Base-by-base conservation (phyloP, 1,284 basidiomycete species). In the Sanghuangporus sanghuang region DNA sequence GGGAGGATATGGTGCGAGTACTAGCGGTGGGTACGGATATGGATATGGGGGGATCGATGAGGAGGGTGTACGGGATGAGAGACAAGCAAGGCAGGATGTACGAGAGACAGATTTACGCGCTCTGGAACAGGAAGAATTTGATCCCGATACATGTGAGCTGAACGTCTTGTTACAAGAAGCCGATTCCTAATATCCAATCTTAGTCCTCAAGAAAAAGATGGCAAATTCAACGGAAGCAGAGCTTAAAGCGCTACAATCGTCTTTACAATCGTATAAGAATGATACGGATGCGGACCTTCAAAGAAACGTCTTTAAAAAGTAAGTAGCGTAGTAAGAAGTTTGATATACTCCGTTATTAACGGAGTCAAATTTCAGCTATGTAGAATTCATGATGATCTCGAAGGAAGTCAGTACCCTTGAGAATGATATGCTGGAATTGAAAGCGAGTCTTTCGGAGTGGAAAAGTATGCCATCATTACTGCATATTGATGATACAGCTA, bases 371-470 rank as follows among this genome's bases (percentile, higher is more conserved):
- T 6, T 12, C 69, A 96, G 94, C 76, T 99, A 98, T 72, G 89
- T 93, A 46, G 95, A 98, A 72, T 98, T 99, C 72, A 94, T 99
- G 55, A 83, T 90, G 53, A 94, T 99, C 53, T 97, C 95, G 7
- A 99, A 98, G 72, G 97, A 99, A 76, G 96, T 99, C 54, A 91
- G 93, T 6, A 91, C 92, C 0, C 83, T 99, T 11, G 96, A 99
- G 78, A 98, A 96, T 73, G 96, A 98, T 73, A 94, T 98, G 92
- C 84, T 98, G 42, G 96, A 98, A 72, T 86, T 99, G 73, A 98
- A 98, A 73, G 93, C 96, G 65, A 85, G 92, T 2, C 80, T 99
- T 1, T 89, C 89, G 14, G 97, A 99, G 72, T 99, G 96, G 91
- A 95, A 95, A 74, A 86, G 86, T 57, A 93, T 97, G 81, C 95